Conservation (phyloP, 2,329 filamentous ascomycete species). For the Thielaviopsis cerberus region DNA sequence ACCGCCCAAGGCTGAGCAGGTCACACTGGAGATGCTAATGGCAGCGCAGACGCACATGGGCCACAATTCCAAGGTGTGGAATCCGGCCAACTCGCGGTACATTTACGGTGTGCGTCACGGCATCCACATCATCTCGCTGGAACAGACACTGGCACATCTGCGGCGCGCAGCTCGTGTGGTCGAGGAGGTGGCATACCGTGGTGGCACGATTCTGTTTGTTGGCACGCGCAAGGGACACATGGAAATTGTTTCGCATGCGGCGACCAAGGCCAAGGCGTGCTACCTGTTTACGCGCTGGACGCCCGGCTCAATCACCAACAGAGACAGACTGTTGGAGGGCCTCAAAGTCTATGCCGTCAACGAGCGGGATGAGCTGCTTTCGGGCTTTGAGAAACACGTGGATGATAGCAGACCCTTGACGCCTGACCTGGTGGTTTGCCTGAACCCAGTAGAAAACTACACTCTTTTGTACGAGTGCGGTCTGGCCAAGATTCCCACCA, state of each 20-base stretch:
- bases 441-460: slow-evolving; percentile 88
- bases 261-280: slow-evolving; percentile 57
- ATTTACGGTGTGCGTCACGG: slow-evolving; percentile 80
- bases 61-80: slow-evolving; percentile 81
- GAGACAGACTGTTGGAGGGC: slow-evolving; percentile 63
- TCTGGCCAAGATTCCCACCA: slow-evolving; percentile 72
- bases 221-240: slow-evolving; percentile 72
- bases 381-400: slow-evolving; percentile 48
- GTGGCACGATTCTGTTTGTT: slow-evolving; percentile 76
- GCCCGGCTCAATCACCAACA: slow-evolving; percentile 80
- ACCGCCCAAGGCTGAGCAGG: slow-evolving; percentile 58
- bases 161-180: slow-evolving; percentile 87
- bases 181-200: slow-evolving; percentile 63
- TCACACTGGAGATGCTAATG: slow-evolving; percentile 80
- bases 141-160: slow-evolving; percentile 72
- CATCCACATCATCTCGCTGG: slow-evolving; percentile 83
- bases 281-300: slow-evolving; percentile 90
- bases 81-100: slow-evolving; percentile 81
- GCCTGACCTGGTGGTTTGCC: slow-evolving; percentile 77
- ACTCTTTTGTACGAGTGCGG: slow-evolving; percentile 82
- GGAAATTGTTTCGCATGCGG: slow-evolving; percentile 61
- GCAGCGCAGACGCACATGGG: slow-evolving; percentile 77
- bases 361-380: slow-evolving; percentile 42
- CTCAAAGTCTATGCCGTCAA: slow-evolving; percentile 60
- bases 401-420: slow-evolving; percentile 46